Percentiles rank a stretch among this genome's conserved stretches.
These are phyloP conservation scores for Straminergon stramineum DNA, from an alignment of 225 moss, liverwort and hornwort genomes.

Conservation along the genomic window DNA sequence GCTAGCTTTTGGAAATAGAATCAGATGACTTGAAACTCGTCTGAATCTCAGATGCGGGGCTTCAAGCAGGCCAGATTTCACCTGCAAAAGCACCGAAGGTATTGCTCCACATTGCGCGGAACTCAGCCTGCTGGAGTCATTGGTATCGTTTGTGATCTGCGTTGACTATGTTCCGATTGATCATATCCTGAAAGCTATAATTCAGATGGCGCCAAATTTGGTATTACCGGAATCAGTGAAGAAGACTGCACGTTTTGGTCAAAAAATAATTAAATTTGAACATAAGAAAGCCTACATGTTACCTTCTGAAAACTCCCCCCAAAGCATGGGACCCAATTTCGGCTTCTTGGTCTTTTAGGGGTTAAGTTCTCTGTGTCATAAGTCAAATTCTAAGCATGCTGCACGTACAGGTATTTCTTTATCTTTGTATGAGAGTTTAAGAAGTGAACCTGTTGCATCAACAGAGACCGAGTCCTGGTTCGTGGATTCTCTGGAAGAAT, in stretches of 20 bases:
- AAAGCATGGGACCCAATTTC: not conserved
- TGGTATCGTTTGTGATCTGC: not conserved
- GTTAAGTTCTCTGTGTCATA: not conserved
- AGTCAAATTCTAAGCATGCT: not conserved
- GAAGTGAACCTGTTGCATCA: not conserved
- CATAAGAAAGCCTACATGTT: not conserved
- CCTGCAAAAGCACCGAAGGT: conserved; percentile 73
- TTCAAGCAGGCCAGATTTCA: conserved; percentile 77
- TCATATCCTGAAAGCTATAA: not conserved
- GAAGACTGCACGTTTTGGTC: not conserved
- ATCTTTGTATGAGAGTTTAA: not conserved
- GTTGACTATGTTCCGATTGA: not conserved
- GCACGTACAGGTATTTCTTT: not conserved
- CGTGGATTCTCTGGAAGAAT: conserved; percentile 80
- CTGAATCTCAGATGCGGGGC: conserved; percentile 51
- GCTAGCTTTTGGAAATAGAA: not conserved
- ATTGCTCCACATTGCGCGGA: not conserved
- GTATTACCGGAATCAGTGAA: not conserved
- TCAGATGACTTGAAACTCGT: not conserved
- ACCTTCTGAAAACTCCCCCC: not conserved
- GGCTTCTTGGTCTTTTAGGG: not conserved
- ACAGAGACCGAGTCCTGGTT: conserved; percentile 90
- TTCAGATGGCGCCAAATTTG: not conserved
- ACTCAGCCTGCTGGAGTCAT: not conserved
- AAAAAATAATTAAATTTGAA: not conserved